Evolutionary conservation across 202 grass and related monocot genomes (phyloP).

Genomic region (Thinopyrum obtusiflorum): DNA sequence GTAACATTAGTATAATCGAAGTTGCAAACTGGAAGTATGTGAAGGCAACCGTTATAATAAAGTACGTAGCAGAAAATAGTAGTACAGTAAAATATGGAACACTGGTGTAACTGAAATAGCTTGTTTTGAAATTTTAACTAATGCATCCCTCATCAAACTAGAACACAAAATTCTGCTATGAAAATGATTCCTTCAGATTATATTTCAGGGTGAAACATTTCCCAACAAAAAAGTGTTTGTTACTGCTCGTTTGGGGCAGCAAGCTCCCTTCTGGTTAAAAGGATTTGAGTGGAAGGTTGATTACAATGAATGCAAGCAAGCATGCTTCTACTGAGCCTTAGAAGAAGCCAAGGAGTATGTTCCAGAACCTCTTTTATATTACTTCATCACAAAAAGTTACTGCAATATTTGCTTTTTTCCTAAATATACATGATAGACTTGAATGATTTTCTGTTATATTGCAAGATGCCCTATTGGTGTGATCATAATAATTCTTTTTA

Average conservation of each 20-base stretch:
- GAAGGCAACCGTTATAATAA: not conserved
- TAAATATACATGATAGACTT: no score
- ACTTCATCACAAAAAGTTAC: no score
- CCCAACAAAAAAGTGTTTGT: not conserved
- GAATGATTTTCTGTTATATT: no score
- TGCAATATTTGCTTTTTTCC: no score
- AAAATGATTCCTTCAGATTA: not conserved
- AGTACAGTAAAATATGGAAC: not conserved
- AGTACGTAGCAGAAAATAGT: not conserved
- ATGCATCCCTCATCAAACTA: not conserved
- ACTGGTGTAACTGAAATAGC: not conserved
- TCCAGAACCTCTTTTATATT: no score
- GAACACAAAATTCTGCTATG: not conserved
- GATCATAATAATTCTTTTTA: no score
- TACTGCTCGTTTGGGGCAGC: conserved; percentile 4
- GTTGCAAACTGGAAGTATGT: not conserved
- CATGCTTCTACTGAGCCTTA: no score
- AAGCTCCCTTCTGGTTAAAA: no score
- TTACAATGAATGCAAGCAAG: no score
- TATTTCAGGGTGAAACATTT: conserved; percentile 7
- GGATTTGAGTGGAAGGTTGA: no score
- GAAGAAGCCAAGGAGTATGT: no score
- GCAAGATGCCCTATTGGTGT: no score
- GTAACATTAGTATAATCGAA: not conserved
- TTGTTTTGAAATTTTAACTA: conserved; percentile 12